phyloP scores from a whole-genome alignment of 139 green algal genomes.

The Choricystis sp. region DNA sequence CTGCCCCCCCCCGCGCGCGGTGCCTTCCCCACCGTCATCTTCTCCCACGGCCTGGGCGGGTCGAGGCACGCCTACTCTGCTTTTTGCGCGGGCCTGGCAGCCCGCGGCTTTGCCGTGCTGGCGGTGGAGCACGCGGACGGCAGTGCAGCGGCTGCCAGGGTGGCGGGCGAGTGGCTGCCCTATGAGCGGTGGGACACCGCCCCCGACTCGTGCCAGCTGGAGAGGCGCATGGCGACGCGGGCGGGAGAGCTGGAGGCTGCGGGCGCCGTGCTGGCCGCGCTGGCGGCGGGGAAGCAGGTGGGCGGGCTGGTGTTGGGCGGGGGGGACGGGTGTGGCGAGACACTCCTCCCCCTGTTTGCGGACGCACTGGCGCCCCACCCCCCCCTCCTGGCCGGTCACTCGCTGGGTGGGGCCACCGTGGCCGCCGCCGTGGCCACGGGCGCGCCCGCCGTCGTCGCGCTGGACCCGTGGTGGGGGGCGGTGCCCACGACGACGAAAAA shows the following conservation, averaged over 20 bases:
- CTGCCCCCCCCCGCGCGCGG: too few species aligned
- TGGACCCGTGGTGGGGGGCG: constrained; percentile 47
- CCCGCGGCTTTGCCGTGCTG: constrained; percentile 40
- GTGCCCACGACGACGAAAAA: too few species aligned
- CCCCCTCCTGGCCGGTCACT: constrained; percentile 2
- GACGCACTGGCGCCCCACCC: constrained; percentile 6
- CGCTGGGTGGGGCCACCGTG: not conserved
- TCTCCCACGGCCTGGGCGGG: constrained; percentile 35
- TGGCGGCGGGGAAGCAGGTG: not conserved
- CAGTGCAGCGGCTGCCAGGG: constrained; percentile 12
- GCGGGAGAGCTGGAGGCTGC: not conserved
- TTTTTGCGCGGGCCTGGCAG: constrained; percentile 40
- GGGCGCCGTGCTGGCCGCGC: not conserved
- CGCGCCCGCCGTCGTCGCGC: constrained; percentile 9
- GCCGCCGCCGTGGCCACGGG: not conserved
- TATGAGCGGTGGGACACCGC: not conserved
- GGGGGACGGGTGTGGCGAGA: too few species aligned
- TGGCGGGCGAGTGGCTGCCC: constrained; percentile 18
- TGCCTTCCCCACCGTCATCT: constrained; percentile 15
- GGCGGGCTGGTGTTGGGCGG: not conserved
- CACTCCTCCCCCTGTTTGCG: constrained; percentile 8
- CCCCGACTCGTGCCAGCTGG: too few species aligned
- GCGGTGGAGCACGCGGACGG: constrained; percentile 52
- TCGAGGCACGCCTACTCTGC: constrained; percentile 36
- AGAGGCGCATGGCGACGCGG: not conserved